Base-by-base conservation (phyloP, 306 rosid genomes). In the Crotalaria pallida region DNA sequence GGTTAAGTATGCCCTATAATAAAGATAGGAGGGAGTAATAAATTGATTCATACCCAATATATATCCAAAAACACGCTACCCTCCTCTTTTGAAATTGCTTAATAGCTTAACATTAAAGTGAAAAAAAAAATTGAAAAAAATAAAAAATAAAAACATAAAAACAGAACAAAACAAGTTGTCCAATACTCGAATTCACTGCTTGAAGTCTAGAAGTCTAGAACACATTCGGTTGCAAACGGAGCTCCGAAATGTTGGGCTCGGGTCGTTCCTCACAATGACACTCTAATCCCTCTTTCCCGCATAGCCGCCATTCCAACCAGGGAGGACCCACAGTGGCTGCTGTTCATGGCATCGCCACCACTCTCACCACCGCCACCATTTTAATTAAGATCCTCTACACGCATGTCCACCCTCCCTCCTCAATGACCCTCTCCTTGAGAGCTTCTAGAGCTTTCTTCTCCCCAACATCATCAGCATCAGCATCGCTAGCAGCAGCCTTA, bases 361-460 rank as follows among this genome's bases (percentile, higher is more conserved):
- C 47, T 36, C 26, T 13, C 47, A 12, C 7, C 29, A 10, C 22
- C 68, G 5, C 33, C 12, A 8, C 51, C 34, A 3, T 50, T 41
- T 53, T 21, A 26, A 51, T n/a, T n/a, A 29, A 29, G 58, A 51
- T 51, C 31, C 61, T 34, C 50, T 57, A 15, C 61, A 61, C 84
- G 69, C 50, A 69, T 73, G 81, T 60, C 62, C 65, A 55, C 71
- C 38, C 62, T 62, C 71, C 68, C 75, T 75, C 22, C 79, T 84
- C 92, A 81, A 92, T 92, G 98, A 76, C 74, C 92, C 88, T 83
- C 86, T 82, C 85, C 80, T 16, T 77, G 38, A 78, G 87, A 81
- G 83, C 92, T 79, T 86, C 89, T 13, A 82, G 81, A 79, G 80
- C 85, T 41, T 72, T 84, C 22, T 66, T n/a, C n/a, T n/a, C n/a